Evolutionary conservation across 2,329 filamentous ascomycete genomes (phyloP).

Genomic region (Knufia fluminis): DNA sequence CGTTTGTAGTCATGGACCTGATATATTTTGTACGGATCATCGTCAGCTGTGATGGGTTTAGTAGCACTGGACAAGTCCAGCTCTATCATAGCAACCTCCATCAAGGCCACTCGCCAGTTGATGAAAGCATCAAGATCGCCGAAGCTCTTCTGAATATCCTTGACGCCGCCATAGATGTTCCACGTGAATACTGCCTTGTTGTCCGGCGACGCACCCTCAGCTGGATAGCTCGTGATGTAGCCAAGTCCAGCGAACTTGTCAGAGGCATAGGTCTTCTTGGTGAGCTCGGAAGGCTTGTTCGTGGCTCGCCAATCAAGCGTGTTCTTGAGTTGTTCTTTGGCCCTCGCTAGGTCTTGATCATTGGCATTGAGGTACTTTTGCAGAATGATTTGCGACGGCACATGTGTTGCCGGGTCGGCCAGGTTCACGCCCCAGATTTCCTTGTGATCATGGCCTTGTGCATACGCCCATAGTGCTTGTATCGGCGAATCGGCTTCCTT

Average conservation of each 20-base stretch:
- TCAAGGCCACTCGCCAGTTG: constrained; percentile 78
- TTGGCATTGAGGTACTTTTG: constrained; percentile 95
- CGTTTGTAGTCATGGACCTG: constrained; percentile 91
- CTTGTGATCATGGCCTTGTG: constrained; percentile 42
- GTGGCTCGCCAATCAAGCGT: constrained; percentile 77
- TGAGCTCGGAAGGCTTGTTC: constrained; percentile 59
- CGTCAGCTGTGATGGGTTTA: constrained; percentile 59
- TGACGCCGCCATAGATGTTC: constrained; percentile 87
- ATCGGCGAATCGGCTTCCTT: constrained; percentile 12
- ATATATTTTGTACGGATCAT: constrained; percentile 79
- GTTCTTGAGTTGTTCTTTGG: constrained; percentile 66
- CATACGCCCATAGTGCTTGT: constrained; percentile 19
- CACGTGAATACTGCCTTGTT: constrained; percentile 64
- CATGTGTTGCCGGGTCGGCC: constrained; percentile 36
- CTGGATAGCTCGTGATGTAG: constrained; percentile 62
- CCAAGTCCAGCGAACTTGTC: constrained; percentile 69
- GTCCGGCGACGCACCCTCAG: constrained; percentile 28
- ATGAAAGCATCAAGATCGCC: constrained; percentile 72
- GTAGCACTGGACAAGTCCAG: constrained; percentile 63
- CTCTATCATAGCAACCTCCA: constrained; percentile 74
- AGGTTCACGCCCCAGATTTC: constrained; percentile 87
- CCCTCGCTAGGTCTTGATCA: constrained; percentile 61
- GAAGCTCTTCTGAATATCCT: constrained; percentile 72
- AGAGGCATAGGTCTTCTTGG: constrained; percentile 54
- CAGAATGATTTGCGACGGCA: constrained; percentile 73